Evolutionary conservation across 2,329 filamentous ascomycete genomes (phyloP).

Genomic region (Claviceps maximensis): DNA sequence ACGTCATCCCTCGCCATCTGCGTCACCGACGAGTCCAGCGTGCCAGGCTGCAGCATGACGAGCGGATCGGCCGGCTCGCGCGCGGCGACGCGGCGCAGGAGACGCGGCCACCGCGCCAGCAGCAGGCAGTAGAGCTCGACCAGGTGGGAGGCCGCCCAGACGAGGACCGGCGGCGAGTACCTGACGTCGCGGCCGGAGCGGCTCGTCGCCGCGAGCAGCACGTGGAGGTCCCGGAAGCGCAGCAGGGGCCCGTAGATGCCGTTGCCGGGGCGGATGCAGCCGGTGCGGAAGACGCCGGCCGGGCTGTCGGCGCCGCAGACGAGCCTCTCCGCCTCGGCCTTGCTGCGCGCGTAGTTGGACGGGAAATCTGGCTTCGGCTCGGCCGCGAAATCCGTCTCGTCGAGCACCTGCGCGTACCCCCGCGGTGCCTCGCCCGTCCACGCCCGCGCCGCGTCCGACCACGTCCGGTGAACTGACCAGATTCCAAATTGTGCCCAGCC

Average conservation of each 20-base stretch:
- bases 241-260: conserved; percentile 37
- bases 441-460: conserved; percentile 23
- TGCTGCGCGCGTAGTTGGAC: conserved; percentile 36
- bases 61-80: conserved; percentile 22
- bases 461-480: too few species aligned
- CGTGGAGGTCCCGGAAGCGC: conserved; percentile 27
- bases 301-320: conserved; percentile 29
- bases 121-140: conserved; percentile 11
- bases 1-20: conserved; percentile 23
- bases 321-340: conserved; percentile 36
- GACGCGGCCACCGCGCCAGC: conserved; percentile 7
- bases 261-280: conserved; percentile 39
- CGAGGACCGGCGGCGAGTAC: conserved; percentile 22
- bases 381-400: conserved; percentile 31
- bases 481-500: too few species aligned
- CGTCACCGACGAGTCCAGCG: conserved; percentile 23
- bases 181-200: conserved; percentile 19
- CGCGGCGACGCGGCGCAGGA: conserved; percentile 14
- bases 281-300: conserved; percentile 34
- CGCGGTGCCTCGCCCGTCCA: conserved; percentile 21
- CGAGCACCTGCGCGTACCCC: conserved; percentile 30
- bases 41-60: conserved; percentile 26
- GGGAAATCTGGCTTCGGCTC: too few species aligned
- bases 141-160: conserved; percentile 18
- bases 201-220: conserved; percentile 17